Percentiles rank a stretch among this genome's conserved stretches.
These are phyloP conservation scores for Nitzschia inconspicua DNA, from an alignment of 108 stramenopile species.

Conservation along the genomic window DNA sequence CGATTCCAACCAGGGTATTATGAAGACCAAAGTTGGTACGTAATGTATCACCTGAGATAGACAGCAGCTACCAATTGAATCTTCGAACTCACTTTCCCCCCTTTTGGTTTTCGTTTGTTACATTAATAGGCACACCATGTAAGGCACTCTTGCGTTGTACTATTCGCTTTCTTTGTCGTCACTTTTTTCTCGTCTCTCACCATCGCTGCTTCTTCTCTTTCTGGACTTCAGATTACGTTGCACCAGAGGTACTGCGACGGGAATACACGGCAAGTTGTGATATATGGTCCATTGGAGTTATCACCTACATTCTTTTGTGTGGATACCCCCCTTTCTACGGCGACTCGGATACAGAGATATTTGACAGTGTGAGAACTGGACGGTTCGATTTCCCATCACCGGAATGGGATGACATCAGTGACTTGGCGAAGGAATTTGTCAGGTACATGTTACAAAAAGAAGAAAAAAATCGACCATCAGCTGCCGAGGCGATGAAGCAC, in stretches of 20 bases:
- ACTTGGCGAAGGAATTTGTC: conserved; percentile 73
- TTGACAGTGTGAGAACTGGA: conserved; percentile 66
- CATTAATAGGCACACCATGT: neutral
- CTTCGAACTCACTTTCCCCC: neutral
- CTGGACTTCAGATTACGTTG: conserved; percentile 91
- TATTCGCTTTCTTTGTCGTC: neutral
- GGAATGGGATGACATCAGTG: conserved; percentile 79
- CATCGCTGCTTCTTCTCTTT: too few species aligned
- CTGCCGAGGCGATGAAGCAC: conserved; percentile 66
- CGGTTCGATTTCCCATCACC: conserved; percentile 81
- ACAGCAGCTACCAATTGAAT: neutral
- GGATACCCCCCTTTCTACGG: conserved; percentile 98
- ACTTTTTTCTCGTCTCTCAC: neutral
- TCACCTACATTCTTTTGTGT: conserved; percentile 92
- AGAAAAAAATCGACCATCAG: conserved; percentile 64
- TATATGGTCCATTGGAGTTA: conserved; percentile 94
- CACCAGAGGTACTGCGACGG: conserved; percentile 87
- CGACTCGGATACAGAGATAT: conserved; percentile 84
- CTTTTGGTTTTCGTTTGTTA: neutral
- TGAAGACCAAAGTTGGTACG: conserved; percentile 90
- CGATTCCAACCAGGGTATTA: conserved; percentile 60
- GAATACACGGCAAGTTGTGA: conserved; percentile 94
- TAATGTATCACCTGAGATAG: neutral
- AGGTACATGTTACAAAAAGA: conserved; percentile 53
- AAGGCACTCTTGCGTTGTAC: neutral